Base-by-base conservation (phyloP, 768 basidiomycete species). In the Xanthoconium purpureum region DNA sequence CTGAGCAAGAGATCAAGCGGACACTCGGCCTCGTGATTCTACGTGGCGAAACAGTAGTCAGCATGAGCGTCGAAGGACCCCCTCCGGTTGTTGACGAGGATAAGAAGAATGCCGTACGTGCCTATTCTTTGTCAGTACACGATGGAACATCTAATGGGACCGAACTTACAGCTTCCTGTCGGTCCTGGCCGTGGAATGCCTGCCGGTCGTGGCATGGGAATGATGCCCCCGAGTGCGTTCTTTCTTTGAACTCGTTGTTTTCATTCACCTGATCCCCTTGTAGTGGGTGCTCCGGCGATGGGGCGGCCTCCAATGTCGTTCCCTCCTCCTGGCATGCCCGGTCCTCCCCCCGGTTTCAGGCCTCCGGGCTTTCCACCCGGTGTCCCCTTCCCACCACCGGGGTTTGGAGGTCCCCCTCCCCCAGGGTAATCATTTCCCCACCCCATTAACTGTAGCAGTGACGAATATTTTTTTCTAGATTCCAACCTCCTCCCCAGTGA, bases 111-210 rank as follows among this genome's bases (percentile, higher is more conserved):
- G 82, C 74, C 63, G 88, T 91, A 67, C 71, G 85, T 74, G 36
- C 40, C n/a, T 30, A 52, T 55, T 56, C 36, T 56, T 51, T 33
- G 52, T 32, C 56, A 38, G 29, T 36, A 38, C 44, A 35, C 35
- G 30, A 55, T 55, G n/a, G 30, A 47, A 47, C 49, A 30, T 50
- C 54, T 63, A 58, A 70, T 70, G 50, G 54, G 54, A 28, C 63
- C 44, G 45, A 59, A 54, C 36, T 39, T 63, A 36, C 64, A 94
- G 91, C 80, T 94, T 60, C 85, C 90, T 62, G 80, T 81, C 59
- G 96, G 96, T 50, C 93, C 96, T 69, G 96, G 96, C 60, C 85
- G 92, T 59, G 96, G 95, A 63, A 88, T 94, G 80, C 93, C 95
- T 70, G 96, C 95, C 40, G 95, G 96, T 63, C 87, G 96, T 64